Conservation (phyloP, 805 yeast genomes). For the Cyberlindnera mrakii region DNA sequence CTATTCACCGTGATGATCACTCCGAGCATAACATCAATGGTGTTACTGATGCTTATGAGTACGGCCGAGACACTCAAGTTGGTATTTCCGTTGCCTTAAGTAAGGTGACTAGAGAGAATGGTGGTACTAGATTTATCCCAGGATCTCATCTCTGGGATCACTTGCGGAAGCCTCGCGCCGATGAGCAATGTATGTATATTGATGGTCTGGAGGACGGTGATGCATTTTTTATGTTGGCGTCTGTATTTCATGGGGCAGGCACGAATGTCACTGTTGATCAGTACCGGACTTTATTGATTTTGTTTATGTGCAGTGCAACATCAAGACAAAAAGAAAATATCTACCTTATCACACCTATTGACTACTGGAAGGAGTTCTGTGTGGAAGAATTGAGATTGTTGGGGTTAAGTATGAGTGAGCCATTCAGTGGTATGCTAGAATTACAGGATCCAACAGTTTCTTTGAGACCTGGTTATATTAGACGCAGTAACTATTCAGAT, state of each 20-base stretch:
- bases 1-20: conserved; percentile 2
- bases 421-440: conserved; percentile 7
- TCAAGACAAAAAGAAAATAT: conserved; percentile 28
- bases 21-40: conserved; percentile 2
- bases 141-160: conserved; percentile 32
- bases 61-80: conserved; percentile 2
- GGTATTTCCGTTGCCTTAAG: conserved; percentile 3
- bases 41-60: not conserved
- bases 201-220: conserved; percentile 28
- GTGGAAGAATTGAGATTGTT: conserved; percentile 3
- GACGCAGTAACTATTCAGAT: conserved; percentile 2
- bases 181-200: conserved; percentile 19
- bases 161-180: conserved; percentile 17
- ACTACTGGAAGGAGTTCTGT: conserved; percentile 16
- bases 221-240: conserved; percentile 26
- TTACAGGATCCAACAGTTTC: conserved; percentile 4
- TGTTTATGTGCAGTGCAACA: conserved; percentile 26
- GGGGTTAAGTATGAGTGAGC: conserved; percentile 7
- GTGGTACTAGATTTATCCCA: conserved; percentile 28
- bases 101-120: conserved; percentile 17
- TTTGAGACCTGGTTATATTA: conserved; percentile 1
- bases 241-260: conserved; percentile 27
- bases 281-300: conserved; percentile 21
- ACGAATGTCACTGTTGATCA: conserved; percentile 24
- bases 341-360: conserved; percentile 19